Evolutionary conservation across 2,329 filamentous ascomycete species (phyloP).

Genomic region (Fusarium vanettenii): DNA sequence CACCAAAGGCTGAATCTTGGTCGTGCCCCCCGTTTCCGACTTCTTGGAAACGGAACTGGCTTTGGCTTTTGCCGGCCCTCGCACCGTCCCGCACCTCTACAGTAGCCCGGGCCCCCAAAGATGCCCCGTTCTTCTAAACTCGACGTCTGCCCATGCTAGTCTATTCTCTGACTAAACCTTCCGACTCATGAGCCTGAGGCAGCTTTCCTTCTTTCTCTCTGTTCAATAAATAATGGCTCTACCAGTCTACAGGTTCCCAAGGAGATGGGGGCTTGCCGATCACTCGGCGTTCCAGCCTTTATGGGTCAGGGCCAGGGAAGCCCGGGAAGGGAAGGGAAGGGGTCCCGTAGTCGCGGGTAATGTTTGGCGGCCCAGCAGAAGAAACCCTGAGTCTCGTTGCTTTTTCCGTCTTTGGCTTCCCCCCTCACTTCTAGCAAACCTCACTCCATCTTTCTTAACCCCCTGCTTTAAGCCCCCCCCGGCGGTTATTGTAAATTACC

Average conservation of each 20-base stretch:
- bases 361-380: neutral
- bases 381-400: constrained; percentile 2
- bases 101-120: neutral
- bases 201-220: neutral
- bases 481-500: neutral
- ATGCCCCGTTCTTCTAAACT: neutral
- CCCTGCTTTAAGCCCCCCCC: neutral
- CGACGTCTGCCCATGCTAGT: constrained; percentile 11
- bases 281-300: constrained; percentile 8
- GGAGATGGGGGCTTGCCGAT: constrained; percentile 10
- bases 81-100: constrained; percentile 13
- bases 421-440: neutral
- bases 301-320: neutral
- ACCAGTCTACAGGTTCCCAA: neutral
- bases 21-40: neutral
- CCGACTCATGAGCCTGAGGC: neutral
- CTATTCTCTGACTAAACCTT: neutral
- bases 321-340: neutral
- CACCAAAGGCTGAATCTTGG: neutral
- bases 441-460: neutral
- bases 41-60: neutral
- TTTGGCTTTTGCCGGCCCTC: neutral
- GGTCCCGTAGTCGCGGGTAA: neutral
- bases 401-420: neutral
- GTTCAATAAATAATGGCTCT: neutral